phyloP scores from a whole-genome alignment of 2,329 filamentous ascomycete genomes.

The Didymella arachidicola region DNA sequence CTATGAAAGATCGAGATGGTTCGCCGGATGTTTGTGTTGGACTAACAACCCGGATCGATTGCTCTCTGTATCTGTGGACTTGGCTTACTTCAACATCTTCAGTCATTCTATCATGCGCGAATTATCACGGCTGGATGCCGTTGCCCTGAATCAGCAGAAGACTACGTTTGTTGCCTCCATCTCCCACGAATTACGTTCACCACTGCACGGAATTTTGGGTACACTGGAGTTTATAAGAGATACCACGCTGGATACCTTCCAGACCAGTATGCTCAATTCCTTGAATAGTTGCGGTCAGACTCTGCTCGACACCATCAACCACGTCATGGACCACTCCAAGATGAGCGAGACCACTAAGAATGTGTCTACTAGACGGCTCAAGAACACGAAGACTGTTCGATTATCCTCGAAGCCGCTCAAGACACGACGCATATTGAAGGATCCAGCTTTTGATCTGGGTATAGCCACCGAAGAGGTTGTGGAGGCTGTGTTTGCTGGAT shows the following conservation, averaged over 20 bases:
- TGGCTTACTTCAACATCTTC: conserved; percentile 49
- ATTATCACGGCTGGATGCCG: conserved; percentile 61
- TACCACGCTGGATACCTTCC: conserved; percentile 51
- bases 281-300: conserved; percentile 56
- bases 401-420: conserved; percentile 43
- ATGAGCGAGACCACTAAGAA: conserved; percentile 45
- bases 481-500: conserved; percentile 42
- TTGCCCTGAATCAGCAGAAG: conserved; percentile 56
- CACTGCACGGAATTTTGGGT: conserved; percentile 52
- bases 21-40: conserved; percentile 49
- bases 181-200: conserved; percentile 60
- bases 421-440: conserved; percentile 24
- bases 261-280: conserved; percentile 58
- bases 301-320: conserved; percentile 56
- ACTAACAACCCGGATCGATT: conserved; percentile 40
- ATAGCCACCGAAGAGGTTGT: conserved; percentile 36
- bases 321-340: conserved; percentile 44
- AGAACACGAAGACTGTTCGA: conserved; percentile 39
- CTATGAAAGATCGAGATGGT: conserved; percentile 48
- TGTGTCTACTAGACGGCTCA: conserved; percentile 45
- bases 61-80: conserved; percentile 40
- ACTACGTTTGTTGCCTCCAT: conserved; percentile 62
- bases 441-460: conserved; percentile 32
- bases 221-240: conserved; percentile 61
- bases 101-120: conserved; percentile 65